phyloP scores from a whole-genome alignment of 2,329 filamentous ascomycete species.

The Exserohilum rostratum region DNA sequence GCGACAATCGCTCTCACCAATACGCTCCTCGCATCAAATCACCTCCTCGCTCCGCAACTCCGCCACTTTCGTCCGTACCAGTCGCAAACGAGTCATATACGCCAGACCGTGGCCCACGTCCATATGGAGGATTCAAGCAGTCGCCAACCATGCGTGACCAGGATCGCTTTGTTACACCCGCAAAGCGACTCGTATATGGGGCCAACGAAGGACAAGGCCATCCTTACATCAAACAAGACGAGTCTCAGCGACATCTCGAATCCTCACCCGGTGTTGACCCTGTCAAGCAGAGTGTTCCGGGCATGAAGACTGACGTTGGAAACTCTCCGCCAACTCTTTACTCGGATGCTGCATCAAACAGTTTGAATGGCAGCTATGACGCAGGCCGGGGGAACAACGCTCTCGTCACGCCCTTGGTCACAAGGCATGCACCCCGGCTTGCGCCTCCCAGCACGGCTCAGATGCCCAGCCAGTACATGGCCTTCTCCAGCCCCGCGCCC shows the following conservation, averaged over 20 bases:
- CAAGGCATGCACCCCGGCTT: constrained; percentile 73
- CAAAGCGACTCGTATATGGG: constrained; percentile 42
- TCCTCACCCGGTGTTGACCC: constrained; percentile 42
- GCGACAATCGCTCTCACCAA: constrained; percentile 23
- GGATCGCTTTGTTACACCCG: constrained; percentile 42
- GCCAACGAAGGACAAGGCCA: constrained; percentile 29
- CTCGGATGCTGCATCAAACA: constrained; percentile 42
- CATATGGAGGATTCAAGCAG: constrained; percentile 39
- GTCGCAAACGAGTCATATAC: constrained; percentile 60
- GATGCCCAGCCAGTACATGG: constrained; percentile 82
- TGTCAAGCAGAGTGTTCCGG: constrained; percentile 39
- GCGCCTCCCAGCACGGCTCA: constrained; percentile 82
- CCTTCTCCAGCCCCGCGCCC: constrained; percentile 81
- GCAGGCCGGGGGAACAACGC: constrained; percentile 38
- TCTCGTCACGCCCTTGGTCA: constrained; percentile 71
- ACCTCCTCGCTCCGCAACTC: constrained; percentile 54
- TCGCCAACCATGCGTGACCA: constrained; percentile 38
- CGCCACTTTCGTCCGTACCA: constrained; percentile 55
- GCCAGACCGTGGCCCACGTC: constrained; percentile 59
- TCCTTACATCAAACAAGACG: constrained; percentile 33
- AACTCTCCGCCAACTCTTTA: constrained; percentile 47
- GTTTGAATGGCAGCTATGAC: constrained; percentile 36
- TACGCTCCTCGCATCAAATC: constrained; percentile 43
- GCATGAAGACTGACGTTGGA: constrained; percentile 41
- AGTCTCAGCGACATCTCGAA: constrained; percentile 29